Evolutionary conservation across 106 monocot genomes (phyloP).

Genomic region (Posidonia australis): DNA sequence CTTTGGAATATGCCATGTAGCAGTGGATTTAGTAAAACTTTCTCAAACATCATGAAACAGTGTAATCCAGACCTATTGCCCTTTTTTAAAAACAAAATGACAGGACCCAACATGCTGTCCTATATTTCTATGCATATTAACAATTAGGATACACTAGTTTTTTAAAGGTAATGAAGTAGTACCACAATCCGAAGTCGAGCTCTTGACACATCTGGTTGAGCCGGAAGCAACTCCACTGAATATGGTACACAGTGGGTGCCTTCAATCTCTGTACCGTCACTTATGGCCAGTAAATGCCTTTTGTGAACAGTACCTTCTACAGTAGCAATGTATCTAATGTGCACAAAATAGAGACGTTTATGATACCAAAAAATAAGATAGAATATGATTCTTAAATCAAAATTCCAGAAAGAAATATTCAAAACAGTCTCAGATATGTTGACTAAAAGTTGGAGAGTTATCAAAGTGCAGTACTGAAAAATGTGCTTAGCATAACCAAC

Average conservation of each 20-base stretch:
- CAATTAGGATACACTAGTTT: neutral
- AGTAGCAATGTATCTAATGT: conserved; percentile 80
- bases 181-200: conserved; percentile 82
- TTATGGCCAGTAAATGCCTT: conserved; percentile 63
- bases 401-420: no score
- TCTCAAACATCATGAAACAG: no score
- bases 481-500: no score
- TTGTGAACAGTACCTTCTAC: conserved; percentile 58
- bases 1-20: no score
- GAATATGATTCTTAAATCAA: neutral
- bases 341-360: neutral
- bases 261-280: conserved; percentile 79
- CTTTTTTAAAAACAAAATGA: neutral
- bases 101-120: no score
- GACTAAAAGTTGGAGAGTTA: no score
- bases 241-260: conserved; percentile 76
- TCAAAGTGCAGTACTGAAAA: no score
- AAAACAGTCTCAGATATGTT: no score
- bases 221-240: conserved; percentile 66
- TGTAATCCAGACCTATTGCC: no score
- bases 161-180: conserved; percentile 4
- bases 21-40: no score
- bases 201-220: conserved; percentile 49
- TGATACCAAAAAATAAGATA: neutral
- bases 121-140: no score